Evolutionary conservation across 2,329 filamentous ascomycete species (phyloP), one percentile per base, ranked within the genome.

Genomic region (Diplodia corticola): DNA sequence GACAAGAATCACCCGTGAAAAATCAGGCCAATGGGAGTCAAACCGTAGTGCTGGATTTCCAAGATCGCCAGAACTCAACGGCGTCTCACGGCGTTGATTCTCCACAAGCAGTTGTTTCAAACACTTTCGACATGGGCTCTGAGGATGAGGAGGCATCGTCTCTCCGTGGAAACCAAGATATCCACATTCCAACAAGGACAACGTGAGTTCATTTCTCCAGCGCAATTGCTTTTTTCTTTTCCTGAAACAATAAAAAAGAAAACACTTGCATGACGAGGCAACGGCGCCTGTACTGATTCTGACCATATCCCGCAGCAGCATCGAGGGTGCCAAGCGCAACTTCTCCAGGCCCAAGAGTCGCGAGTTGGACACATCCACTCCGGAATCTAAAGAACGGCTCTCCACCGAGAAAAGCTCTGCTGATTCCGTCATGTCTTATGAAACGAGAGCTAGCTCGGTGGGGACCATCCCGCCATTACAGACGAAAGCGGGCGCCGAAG

Each of bases 401-500:
- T 66, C 64, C 63, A 66, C 69, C 10, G 64, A 59, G 6, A 66
- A 66, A 5, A 77, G 76, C 68, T 77, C 75, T 37, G 72, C 72
- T 30, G 76, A 77, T 53, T 79, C 77, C 1, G 69, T 78, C 46
- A 72, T 73, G 12, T 78, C 77, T 0, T 74, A 73, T 33, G 74
- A 77, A 44, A 77, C 76, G 2, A 55, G 68, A n/a, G 68, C 73
- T 10, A 76, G 75, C 2, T 78, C 77, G 6, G 69, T 76, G 46
- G 67, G 70, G 49, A 74, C 71, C 22, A 70, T 78, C 20, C 74
- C 77, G 6, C 76, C 82, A 2, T 69, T 84, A n/a, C 82, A 84
- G 68, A 77, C 76, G 22, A 81, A 80, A 59, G 76, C 76, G 2
- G 71, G 66, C 1, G 64, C 74, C 2, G 80, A 83, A 28, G 80